Evolutionary conservation across 1,284 basidiomycete species (phyloP), one percentile per base, ranked within the genome.

Genomic region (Porogramme epimiltina): DNA sequence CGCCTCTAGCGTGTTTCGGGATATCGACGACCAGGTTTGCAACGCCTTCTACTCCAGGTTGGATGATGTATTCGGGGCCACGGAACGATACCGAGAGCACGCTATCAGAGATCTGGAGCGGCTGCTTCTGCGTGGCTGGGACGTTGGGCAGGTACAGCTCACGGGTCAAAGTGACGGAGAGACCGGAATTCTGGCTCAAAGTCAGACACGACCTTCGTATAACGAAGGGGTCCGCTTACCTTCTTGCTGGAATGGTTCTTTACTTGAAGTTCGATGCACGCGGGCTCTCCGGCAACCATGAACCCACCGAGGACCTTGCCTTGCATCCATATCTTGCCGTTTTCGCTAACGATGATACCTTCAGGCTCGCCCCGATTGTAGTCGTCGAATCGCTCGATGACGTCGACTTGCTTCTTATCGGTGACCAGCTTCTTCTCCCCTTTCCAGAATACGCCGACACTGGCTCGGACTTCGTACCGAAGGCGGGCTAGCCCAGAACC

Each of bases 201-300:
- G 24, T 43, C 25, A n/a, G 42, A 3, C 13, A 15, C 1, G 1
- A 24, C 15, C 23, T 3, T 13, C 4, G 11, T 3, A 2, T 6
- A 16, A 2, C 13, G 4, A 20, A 54, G 51, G n/a, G 39, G 24
- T 47, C n/a, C 39, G 49, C 47, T 40, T 34, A 88, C 89, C 83
- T 86, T 89, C 72, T 86, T 87, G 43, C 70, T 69, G 0, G 88
- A 87, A 63, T 89, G 86, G 61, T 91, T 91, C 73, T 84, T 90
- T 40, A 91, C 84, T 54, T 86, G 82, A 44, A 91, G 67, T 60
- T 90, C 85, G 36, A 91, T 73, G 62, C 85, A 87, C 15, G 79
- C 83, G 55, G 78, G 80, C 61, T 84, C 80, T 4, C 89, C 89
- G 18, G 84, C 80, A 10, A 90, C 75, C 26, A 87, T 61, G 20